These are phyloP conservation scores for Mycothermus thermophilus DNA, from an alignment of 495 filamentous ascomycete genomes.

Conservation along the genomic window DNA sequence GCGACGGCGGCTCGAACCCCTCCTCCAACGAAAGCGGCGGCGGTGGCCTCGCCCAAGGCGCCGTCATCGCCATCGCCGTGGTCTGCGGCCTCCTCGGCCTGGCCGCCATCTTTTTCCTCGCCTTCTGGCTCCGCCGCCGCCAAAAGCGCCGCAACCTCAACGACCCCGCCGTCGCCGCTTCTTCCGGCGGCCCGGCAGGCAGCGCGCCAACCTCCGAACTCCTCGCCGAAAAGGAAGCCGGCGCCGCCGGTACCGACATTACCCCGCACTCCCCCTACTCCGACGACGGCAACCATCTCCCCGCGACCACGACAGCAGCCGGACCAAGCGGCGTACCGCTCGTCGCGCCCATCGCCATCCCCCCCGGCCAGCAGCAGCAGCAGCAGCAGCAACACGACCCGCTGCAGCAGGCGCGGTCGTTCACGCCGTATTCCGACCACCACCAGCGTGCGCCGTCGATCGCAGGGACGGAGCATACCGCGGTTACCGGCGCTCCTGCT, in stretches of 20 bases:
- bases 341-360: slow-evolving; percentile 1
- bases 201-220: slow-evolving; percentile 19
- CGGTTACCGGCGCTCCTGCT: neutral
- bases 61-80: slow-evolving; percentile 32
- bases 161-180: slow-evolving; percentile 5
- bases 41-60: slow-evolving; percentile 19
- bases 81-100: slow-evolving; percentile 23
- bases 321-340: neutral
- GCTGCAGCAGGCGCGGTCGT: slow-evolving; percentile 13
- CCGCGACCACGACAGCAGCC: slow-evolving; percentile 4
- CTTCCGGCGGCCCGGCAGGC: slow-evolving; percentile 13
- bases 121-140: slow-evolving; percentile 26
- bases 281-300: slow-evolving; percentile 25
- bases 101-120: slow-evolving; percentile 15
- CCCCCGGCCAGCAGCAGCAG: neutral
- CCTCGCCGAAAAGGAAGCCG: slow-evolving; percentile 30
- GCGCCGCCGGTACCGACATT: slow-evolving; percentile 16
- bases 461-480: too few relatives aligned
- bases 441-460: slow-evolving; percentile 3
- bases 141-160: slow-evolving; percentile 8
- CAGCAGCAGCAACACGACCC: slow-evolving; percentile 2
- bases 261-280: slow-evolving; percentile 26
- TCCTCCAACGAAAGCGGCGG: neutral
- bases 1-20: neutral
- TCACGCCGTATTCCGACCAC: slow-evolving; percentile 27